Conservation (phyloP, 495 filamentous ascomycete genomes). For the Tuber melanosporum region DNA sequence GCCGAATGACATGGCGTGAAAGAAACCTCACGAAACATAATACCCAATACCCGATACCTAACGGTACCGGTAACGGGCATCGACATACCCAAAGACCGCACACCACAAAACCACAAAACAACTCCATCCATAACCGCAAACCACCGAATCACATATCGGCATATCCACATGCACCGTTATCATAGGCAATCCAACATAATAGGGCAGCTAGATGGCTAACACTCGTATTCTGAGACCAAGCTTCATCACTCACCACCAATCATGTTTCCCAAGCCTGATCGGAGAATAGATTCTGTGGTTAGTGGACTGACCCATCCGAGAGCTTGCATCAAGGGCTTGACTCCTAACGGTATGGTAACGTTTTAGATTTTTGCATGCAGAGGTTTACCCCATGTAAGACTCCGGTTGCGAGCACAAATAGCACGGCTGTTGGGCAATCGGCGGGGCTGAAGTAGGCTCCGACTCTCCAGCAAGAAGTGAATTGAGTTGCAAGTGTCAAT, state of each 20-base stretch:
- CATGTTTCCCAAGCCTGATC: neutral
- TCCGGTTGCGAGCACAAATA: neutral
- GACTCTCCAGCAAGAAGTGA: neutral
- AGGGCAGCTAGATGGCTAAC: neutral
- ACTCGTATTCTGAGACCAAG: neutral
- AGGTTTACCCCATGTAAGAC: neutral
- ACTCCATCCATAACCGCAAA: too few relatives aligned
- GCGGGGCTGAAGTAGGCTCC: neutral
- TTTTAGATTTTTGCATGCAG: neutral
- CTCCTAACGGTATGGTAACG: neutral
- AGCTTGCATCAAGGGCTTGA: neutral
- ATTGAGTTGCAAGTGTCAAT: neutral
- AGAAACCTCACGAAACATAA: too few relatives aligned
- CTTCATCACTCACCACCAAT: neutral
- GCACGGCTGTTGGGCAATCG: neutral
- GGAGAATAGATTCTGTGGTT: neutral
- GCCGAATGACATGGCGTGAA: too few relatives aligned
- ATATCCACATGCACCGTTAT: too few relatives aligned
- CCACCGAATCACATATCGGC: too few relatives aligned
- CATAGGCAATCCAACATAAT: neutral
- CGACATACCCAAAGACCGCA: too few relatives aligned
- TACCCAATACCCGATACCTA: too few relatives aligned
- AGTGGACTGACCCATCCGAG: neutral
- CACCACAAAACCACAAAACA: too few relatives aligned
- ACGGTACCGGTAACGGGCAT: too few relatives aligned